Evolutionary conservation across 768 basidiomycete species (phyloP), one percentile per base, ranked within the genome.

Genomic region (Fomitopsis serialis): DNA sequence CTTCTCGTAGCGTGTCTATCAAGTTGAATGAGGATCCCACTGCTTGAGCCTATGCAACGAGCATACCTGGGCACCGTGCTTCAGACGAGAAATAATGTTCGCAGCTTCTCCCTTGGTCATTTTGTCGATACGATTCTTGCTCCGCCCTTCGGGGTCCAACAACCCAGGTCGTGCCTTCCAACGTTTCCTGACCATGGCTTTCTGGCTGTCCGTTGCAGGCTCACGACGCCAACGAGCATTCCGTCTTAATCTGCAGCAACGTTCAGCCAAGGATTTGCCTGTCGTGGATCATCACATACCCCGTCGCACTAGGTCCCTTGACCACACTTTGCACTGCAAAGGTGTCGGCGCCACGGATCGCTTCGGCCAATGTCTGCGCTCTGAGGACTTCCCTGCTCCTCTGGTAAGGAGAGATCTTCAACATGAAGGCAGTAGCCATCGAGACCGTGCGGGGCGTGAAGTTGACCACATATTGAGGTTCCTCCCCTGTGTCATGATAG

Each of bases 21-120:
- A 44, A 56, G 22, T 54, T 48, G 13, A 21, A 21, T 12, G 3
- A n/a, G 34, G 32, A 36, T 7, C 22, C 13, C 5, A 40, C 36
- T 15, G 37, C 6, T 15, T 8, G 37, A 40, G 9, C 37, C 13
- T 19, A 50, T 15, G 4, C 37, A 13, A 43, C 40, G 45, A 44
- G 2, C 67, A 29, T 62, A 87, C 89, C 73, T 79, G 74, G 32
- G 87, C 87, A 23, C 90, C 91, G 61, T 92, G 85, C 63, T 81
- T 86, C 52, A 89, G 55, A 9, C 90, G 82, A 22, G 82, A 82
- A 55, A 94, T 87, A 43, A 92, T 82, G 58, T 84, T 83, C 0
- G 85, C 86, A 25, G 90, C 89, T 57, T 88, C 77, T 2, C 92
- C 92, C 66, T 89, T 92, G 1, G 81, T 91, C 60, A 94, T 61